Conservation (phyloP, 768 basidiomycete species). For the Artomyces pyxidatus region DNA sequence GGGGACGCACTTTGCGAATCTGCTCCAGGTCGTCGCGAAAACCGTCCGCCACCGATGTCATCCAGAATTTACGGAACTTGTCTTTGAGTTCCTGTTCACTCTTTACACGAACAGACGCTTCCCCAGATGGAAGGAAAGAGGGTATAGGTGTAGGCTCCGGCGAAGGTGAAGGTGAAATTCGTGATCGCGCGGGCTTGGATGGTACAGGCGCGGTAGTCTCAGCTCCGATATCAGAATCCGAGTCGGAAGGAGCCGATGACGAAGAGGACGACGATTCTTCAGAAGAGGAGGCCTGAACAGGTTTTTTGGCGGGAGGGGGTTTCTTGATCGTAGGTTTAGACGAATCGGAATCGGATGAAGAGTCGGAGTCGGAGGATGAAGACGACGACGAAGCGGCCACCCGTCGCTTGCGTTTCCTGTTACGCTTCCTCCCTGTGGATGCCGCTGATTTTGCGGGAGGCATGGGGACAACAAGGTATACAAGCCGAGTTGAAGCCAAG, state of each 20-base stretch:
- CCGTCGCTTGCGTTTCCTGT: slow-evolving; percentile 27
- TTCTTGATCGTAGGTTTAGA: background rate
- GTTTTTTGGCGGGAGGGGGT: slow-evolving; percentile 3
- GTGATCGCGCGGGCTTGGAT: slow-evolving; percentile 11
- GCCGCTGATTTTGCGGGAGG: slow-evolving; percentile 16
- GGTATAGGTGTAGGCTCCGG: slow-evolving; percentile 39
- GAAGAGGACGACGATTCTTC: slow-evolving; percentile 13
- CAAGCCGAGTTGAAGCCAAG: too few species aligned
- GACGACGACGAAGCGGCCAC: slow-evolving; percentile 23
- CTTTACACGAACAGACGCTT: slow-evolving; percentile 24
- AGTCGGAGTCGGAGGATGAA: slow-evolving; percentile 7
- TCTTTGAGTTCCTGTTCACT: slow-evolving; percentile 52
- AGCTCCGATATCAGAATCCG: slow-evolving; percentile 12
- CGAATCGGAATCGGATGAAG: slow-evolving; percentile 16
- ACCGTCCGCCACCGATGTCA: slow-evolving; percentile 72
- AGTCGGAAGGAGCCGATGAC: slow-evolving; percentile 12
- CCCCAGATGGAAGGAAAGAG: slow-evolving; percentile 41
- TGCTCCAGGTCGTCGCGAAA: slow-evolving; percentile 81
- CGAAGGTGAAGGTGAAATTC: slow-evolving; percentile 27
- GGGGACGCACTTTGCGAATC: slow-evolving; percentile 59
- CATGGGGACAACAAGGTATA: too few species aligned
- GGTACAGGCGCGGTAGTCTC: background rate
- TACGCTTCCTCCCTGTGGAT: slow-evolving; percentile 24
- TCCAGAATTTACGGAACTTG: slow-evolving; percentile 80
- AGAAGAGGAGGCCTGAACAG: background rate